Conservation (phyloP, 2,329 filamentous ascomycete species). For the Lachnellula cervina region DNA sequence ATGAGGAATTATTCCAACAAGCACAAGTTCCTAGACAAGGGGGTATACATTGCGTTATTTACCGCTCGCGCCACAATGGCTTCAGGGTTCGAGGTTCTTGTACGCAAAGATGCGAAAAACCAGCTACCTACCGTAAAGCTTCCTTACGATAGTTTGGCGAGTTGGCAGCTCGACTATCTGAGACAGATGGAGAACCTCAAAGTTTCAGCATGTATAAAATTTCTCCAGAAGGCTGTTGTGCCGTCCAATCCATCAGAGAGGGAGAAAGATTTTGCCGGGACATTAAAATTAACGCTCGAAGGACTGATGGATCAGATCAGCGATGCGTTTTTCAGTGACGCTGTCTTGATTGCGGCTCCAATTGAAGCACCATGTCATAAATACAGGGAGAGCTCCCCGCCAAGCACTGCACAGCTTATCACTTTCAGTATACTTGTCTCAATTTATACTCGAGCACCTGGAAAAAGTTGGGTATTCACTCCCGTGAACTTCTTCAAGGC, state of each 20-base stretch:
- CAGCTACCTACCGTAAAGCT: constrained; percentile 56
- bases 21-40: constrained; percentile 44
- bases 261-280: constrained; percentile 41
- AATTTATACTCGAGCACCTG: constrained; percentile 50
- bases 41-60: constrained; percentile 55
- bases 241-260: constrained; percentile 34
- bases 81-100: constrained; percentile 32
- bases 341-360: constrained; percentile 40
- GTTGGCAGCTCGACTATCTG: constrained; percentile 51
- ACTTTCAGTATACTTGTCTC: constrained; percentile 58
- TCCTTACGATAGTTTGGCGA: constrained; percentile 44
- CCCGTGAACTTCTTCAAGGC: constrained; percentile 62
- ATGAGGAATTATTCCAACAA: constrained; percentile 57
- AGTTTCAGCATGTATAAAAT: constrained; percentile 37
- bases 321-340: constrained; percentile 43
- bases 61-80: constrained; percentile 47
- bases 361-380: constrained; percentile 40
- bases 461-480: constrained; percentile 51
- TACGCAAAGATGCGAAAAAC: constrained; percentile 41
- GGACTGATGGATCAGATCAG: constrained; percentile 39
- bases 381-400: constrained; percentile 20
- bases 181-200: constrained; percentile 41
- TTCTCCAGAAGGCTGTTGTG: constrained; percentile 32
- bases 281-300: constrained; percentile 41
- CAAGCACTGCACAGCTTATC: constrained; percentile 39